Conservation (phyloP, 2,329 filamentous ascomycete species). For the Ophiostoma novo-ulmi region DNA sequence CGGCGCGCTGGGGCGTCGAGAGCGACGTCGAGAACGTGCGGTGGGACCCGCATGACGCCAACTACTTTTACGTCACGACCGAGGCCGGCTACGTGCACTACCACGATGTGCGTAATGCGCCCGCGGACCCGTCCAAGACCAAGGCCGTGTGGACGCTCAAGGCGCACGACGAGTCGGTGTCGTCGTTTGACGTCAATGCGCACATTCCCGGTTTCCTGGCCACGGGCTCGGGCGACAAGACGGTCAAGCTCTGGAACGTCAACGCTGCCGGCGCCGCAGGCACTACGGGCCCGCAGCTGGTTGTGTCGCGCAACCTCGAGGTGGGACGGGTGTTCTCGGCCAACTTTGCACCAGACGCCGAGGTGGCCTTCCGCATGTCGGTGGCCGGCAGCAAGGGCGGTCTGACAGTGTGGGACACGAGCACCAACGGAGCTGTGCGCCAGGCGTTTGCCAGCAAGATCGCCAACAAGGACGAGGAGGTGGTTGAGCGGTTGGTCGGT, state of each 20-base stretch:
- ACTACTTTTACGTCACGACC: constrained; percentile 93
- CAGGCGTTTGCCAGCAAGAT: constrained; percentile 74
- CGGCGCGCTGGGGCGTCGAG: constrained; percentile 85
- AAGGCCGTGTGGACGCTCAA: constrained; percentile 93
- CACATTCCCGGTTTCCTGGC: constrained; percentile 87
- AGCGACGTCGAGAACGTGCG: constrained; percentile 88
- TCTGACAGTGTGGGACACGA: constrained; percentile 93
- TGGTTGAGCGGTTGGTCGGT: constrained; percentile 67
- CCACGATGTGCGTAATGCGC: constrained; percentile 76
- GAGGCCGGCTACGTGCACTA: constrained; percentile 89
- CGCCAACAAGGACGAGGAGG: constrained; percentile 50
- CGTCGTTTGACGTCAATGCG: constrained; percentile 87
- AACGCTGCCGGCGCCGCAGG: constrained; percentile 44
- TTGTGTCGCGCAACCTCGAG: constrained; percentile 84
- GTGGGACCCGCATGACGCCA: constrained; percentile 89
- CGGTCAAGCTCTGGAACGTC: constrained; percentile 96
- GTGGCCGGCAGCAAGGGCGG: constrained; percentile 92
- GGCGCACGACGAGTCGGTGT: constrained; percentile 88
- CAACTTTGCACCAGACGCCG: constrained; percentile 79
- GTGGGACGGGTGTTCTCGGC: constrained; percentile 94
- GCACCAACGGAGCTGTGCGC: constrained; percentile 83
- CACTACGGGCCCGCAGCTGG: constrained; percentile 68
- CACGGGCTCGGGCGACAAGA: constrained; percentile 89
- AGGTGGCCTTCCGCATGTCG: constrained; percentile 86
- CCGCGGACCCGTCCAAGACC: constrained; percentile 64